phyloP scores from a whole-genome alignment of 2,329 filamentous ascomycete genomes.

The Talaromyces rugulosus region DNA sequence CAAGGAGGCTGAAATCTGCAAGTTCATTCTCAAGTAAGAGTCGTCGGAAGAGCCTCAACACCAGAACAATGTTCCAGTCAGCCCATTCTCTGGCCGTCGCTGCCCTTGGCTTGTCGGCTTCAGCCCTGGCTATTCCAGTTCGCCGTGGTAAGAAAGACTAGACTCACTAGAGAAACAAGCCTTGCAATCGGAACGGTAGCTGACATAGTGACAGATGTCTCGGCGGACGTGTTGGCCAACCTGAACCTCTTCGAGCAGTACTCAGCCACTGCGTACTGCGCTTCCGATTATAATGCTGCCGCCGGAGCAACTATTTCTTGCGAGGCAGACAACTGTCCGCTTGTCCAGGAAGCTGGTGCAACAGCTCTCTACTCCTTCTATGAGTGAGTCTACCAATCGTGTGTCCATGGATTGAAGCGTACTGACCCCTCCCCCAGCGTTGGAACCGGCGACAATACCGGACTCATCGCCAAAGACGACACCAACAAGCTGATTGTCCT shows the following conservation, averaged over 20 bases:
- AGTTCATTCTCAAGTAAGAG: background rate
- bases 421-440: background rate
- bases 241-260: conserved; percentile 49
- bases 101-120: background rate
- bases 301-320: conserved; percentile 42
- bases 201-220: conserved; percentile 30
- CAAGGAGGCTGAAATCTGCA: background rate
- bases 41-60: background rate
- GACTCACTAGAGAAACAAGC: background rate
- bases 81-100: background rate
- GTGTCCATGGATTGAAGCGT: no score
- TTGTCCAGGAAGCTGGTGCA: conserved; percentile 45
- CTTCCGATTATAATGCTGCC: conserved; percentile 43
- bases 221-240: conserved; percentile 35
- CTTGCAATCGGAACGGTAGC: background rate
- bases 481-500: conserved; percentile 36
- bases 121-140: conserved; percentile 2
- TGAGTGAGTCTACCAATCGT: conserved; percentile 32
- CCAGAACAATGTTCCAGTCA: background rate
- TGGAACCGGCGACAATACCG: conserved; percentile 36
- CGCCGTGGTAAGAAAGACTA: conserved; percentile 3
- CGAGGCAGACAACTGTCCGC: conserved; percentile 43
- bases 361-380: conserved; percentile 47
- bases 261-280: conserved; percentile 51
- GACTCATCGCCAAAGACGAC: conserved; percentile 44